Evolutionary conservation across 768 basidiomycete genomes (phyloP).

Genomic region (Leccinum longicurvipes): DNA sequence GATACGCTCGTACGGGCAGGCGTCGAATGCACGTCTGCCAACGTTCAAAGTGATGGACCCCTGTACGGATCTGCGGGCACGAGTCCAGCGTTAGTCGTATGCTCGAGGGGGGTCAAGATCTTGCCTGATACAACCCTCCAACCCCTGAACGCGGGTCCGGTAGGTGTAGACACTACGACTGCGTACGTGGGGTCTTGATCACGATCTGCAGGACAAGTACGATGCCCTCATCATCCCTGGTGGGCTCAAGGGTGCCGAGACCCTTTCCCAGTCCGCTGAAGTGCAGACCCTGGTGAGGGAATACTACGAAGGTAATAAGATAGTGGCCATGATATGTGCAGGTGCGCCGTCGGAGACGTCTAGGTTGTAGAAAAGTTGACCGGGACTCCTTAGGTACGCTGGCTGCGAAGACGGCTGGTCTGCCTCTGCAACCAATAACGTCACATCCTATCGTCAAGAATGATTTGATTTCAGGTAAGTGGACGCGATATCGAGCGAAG

Average conservation of each 20-base stretch:
- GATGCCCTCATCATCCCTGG: conserved; percentile 76
- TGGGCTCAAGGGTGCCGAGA: conserved; percentile 74
- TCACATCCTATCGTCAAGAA: conserved; percentile 73
- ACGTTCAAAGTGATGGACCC: conserved; percentile 40
- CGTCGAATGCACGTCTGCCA: conserved; percentile 62
- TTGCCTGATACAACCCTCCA: conserved; percentile 61
- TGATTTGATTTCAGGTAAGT: conserved; percentile 53
- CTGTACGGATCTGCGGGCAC: conserved; percentile 22
- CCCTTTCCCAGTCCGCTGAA: conserved; percentile 52
- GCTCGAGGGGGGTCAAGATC: conserved; percentile 73
- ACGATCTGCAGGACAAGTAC: conserved; percentile 48
- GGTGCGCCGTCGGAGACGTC: conserved; percentile 42
- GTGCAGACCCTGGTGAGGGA: conserved; percentile 63
- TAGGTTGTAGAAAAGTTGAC: background rate
- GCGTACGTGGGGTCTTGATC: background rate
- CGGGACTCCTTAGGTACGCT: conserved; percentile 51
- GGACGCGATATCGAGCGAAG: background rate
- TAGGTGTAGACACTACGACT: conserved; percentile 26
- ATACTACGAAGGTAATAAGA: conserved; percentile 38
- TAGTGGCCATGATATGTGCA: conserved; percentile 86
- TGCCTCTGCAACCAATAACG: conserved; percentile 64
- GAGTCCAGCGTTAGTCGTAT: conserved; percentile 50
- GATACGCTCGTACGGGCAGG: conserved; percentile 81
- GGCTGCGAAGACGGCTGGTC: conserved; percentile 57
- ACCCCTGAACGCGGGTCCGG: conserved; percentile 43